Evolutionary conservation across 495 filamentous ascomycete species (phyloP), one percentile per base, ranked within the genome.

Genomic region (Neurospora pannonica): DNA sequence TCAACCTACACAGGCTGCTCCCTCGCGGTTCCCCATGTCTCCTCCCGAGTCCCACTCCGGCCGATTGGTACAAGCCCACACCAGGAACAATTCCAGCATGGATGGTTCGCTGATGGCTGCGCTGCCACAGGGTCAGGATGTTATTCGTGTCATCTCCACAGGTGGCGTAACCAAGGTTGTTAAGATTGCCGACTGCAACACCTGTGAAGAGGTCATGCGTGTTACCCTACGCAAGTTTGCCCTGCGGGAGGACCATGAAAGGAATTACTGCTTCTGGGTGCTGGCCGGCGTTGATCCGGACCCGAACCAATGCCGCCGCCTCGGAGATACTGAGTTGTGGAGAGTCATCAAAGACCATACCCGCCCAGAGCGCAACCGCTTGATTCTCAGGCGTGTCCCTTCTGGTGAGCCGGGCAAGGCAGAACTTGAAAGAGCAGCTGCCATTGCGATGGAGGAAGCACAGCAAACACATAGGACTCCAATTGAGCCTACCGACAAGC

Each of bases 81-180:
- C 86, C 38, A 84, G 89, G 72, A 90, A 90, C 71, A 90, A 90
- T 77, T 89, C 90, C 39, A 95, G 92, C 79, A 86, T 94, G 74
- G 94, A 97, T 78, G 91, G 90, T 71, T 88, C 93, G 54, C 89
- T 93, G 39, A 94, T 97, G 86, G 91, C 92, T 39, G 88, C 91
- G 72, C 85, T 97, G 71, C 94, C 94, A 34, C 85, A 87, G 46
- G 91, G 93, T 78, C 91, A 93, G 78, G 90, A 93, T 48, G 89
- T 97, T 70, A 96, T 98, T 74, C 89, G 94, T 48, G 92, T 98
- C 43, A 97, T 98, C 77, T 97, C 95, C 74, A 93, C 91, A 37
- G 93, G 92, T 60, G 92, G 94, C n/a, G 90, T 92, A 73, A 97
- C 94, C 38, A 94, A 95, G 81, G 94, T 97, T 8, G 88, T 98